Evolutionary conservation across 164 flowering plant species (phyloP).

Genomic region (Sedum album): DNA sequence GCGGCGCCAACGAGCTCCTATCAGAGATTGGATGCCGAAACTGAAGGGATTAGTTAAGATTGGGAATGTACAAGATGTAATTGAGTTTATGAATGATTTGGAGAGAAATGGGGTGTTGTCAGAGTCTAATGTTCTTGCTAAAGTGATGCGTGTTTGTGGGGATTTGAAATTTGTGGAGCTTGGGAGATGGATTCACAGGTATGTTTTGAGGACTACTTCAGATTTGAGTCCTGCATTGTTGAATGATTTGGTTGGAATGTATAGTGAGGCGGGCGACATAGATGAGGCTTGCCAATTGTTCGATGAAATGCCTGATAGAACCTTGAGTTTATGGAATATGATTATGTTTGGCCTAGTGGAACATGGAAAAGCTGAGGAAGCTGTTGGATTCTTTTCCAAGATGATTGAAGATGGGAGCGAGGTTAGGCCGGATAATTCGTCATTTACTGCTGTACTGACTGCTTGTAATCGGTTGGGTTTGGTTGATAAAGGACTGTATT

Average conservation of each 20-base stretch:
- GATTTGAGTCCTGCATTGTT: constrained; percentile 11
- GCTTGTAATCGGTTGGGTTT: constrained; percentile 31
- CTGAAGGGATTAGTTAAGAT: background rate
- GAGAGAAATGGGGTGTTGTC: constrained; percentile 14
- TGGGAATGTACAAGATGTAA: background rate
- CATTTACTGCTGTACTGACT: constrained; percentile 24
- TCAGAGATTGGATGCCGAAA: background rate
- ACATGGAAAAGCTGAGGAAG: constrained; percentile 22
- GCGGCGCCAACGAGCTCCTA: background rate
- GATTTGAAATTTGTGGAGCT: constrained; percentile 16
- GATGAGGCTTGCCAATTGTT: constrained; percentile 16
- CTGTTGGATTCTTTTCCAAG: constrained; percentile 16
- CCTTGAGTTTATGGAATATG: constrained; percentile 24
- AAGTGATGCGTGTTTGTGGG: constrained; percentile 19
- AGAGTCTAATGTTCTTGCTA: constrained; percentile 10
- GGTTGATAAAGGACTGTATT: constrained; percentile 20
- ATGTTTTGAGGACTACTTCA: constrained; percentile 9
- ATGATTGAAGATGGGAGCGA: constrained; percentile 20
- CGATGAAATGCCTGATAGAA: constrained; percentile 22
- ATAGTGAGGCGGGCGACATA: constrained; percentile 7
- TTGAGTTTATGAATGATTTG: constrained; percentile 7
- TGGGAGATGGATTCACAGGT: constrained; percentile 20
- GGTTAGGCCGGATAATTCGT: constrained; percentile 22
- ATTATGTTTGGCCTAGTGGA: constrained; percentile 22
- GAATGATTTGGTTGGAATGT: constrained; percentile 15